phyloP scores from a whole-genome alignment of 1,284 basidiomycete genomes.

The Stereum hirsutum region DNA sequence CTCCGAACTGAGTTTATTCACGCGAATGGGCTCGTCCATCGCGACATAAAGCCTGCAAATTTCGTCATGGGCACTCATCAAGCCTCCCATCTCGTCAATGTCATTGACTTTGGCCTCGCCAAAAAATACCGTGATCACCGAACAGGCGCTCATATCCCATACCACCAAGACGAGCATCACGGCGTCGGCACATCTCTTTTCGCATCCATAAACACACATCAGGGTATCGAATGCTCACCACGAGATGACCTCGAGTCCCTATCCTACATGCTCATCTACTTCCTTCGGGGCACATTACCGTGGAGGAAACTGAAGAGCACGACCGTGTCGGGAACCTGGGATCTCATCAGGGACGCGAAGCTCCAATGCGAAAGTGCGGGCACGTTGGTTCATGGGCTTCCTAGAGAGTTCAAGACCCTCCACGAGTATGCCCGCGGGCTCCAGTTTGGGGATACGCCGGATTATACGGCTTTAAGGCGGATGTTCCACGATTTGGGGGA shows the following conservation, averaged over 20 bases:
- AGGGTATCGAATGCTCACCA: constrained; percentile 84
- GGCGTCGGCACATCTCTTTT: constrained; percentile 92
- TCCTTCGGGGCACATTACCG: constrained; percentile 82
- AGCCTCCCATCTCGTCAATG: constrained; percentile 1
- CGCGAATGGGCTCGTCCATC: constrained; percentile 71
- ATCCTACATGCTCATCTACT: constrained; percentile 91
- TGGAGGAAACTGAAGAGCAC: constrained; percentile 81
- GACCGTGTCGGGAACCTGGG: constrained; percentile 77
- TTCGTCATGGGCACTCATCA: constrained; percentile 2
- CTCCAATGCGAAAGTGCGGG: constrained; percentile 45
- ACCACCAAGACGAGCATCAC: constrained; percentile 83
- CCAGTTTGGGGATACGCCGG: constrained; percentile 85
- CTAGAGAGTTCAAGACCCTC: constrained; percentile 82
- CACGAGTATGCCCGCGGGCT: constrained; percentile 81
- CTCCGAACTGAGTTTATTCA: constrained; percentile 72
- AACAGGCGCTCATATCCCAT: constrained; percentile 85
- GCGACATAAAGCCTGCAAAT: constrained; percentile 88
- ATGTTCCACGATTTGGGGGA: constrained; percentile 58
- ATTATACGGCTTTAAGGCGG: constrained; percentile 80
- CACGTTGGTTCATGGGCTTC: constrained; percentile 77
- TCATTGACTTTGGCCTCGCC: constrained; percentile 89
- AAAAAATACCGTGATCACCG: constrained; percentile 90
- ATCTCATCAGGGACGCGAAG: constrained; percentile 63
- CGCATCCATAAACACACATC: constrained; percentile 92
- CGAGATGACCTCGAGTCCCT: constrained; percentile 90